Percentiles rank a stretch among this genome's conserved stretches.
phyloP scores from a whole-genome alignment of 495 filamentous ascomycete genomes.

The Astrocystis sublimbata region DNA sequence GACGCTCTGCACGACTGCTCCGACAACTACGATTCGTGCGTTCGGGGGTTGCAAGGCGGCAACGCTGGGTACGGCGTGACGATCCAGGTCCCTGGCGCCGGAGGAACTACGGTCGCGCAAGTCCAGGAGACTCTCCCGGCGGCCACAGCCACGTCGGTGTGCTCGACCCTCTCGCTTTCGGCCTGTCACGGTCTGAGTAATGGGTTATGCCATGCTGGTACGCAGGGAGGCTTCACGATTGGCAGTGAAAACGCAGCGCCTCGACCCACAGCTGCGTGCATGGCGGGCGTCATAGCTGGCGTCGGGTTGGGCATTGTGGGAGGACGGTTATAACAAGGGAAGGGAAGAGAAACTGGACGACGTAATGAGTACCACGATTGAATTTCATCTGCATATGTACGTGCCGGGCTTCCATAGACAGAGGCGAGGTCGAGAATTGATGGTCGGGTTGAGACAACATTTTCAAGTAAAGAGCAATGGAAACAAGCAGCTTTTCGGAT shows the following conservation, averaged over 20 bases:
- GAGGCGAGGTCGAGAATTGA: background rate
- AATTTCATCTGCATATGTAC: background rate
- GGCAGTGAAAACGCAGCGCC: conserved; percentile 27
- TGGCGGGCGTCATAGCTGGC: conserved; percentile 29
- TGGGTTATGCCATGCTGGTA: conserved; percentile 50
- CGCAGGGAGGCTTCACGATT: conserved; percentile 28
- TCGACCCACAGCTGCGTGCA: conserved; percentile 27
- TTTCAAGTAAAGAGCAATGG: too few relatives aligned
- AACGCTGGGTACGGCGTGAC: conserved; percentile 61
- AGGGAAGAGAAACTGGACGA: conserved; percentile 21
- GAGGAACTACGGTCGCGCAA: conserved; percentile 52
- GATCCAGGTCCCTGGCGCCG: conserved; percentile 58
- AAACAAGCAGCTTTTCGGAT: conserved; percentile 1
- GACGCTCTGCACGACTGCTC: conserved; percentile 67
- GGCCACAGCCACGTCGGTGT: conserved; percentile 61
- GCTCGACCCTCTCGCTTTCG: conserved; percentile 60
- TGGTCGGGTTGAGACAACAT: background rate
- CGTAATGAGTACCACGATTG: conserved; percentile 23
- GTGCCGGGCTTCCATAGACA: background rate
- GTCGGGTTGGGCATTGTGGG: conserved; percentile 31
- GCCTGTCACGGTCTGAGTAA: conserved; percentile 62
- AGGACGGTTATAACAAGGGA: conserved; percentile 21
- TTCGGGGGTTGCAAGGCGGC: conserved; percentile 55
- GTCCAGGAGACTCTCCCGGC: conserved; percentile 35
- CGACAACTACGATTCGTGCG: conserved; percentile 64